Evolutionary conservation across 2,329 filamentous ascomycete genomes (phyloP).

Genomic region (Aquanectria penicillioides): DNA sequence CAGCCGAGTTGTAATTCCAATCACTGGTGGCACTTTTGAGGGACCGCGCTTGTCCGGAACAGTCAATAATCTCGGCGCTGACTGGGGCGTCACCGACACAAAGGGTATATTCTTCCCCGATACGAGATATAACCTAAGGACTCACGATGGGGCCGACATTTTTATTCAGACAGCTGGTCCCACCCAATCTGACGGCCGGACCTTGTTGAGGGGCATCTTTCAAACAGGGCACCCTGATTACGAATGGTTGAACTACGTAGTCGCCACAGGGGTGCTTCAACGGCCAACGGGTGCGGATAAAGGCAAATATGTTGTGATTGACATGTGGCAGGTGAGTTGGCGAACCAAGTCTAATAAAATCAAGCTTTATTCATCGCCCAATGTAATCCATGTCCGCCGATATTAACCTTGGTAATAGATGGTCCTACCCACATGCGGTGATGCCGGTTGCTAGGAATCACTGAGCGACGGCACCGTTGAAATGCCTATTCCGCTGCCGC

Average conservation of each 20-base stretch:
- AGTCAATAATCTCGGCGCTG: constrained; percentile 45
- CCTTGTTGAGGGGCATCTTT: constrained; percentile 43
- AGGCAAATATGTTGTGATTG: constrained; percentile 38
- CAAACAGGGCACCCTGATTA: constrained; percentile 49
- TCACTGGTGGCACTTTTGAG: constrained; percentile 48
- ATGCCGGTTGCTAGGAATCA: constrained; percentile 9
- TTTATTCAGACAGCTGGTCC: constrained; percentile 49
- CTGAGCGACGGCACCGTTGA: background rate
- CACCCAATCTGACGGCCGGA: constrained; percentile 45
- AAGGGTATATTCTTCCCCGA: constrained; percentile 51
- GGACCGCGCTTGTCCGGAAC: constrained; percentile 48
- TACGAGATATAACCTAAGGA: constrained; percentile 51
- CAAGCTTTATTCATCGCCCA: too few relatives aligned
- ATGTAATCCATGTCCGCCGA: too few relatives aligned
- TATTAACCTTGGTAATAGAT: constrained; percentile 15
- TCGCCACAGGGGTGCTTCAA: constrained; percentile 39
- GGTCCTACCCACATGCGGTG: constrained; percentile 21
- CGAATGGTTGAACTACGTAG: constrained; percentile 49
- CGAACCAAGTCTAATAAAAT: too few relatives aligned
- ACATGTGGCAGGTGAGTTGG: constrained; percentile 40
- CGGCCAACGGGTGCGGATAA: constrained; percentile 13
- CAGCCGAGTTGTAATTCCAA: constrained; percentile 42
- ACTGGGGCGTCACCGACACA: constrained; percentile 50
- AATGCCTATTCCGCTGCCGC: background rate
- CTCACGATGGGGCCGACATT: constrained; percentile 50